A percentile compares a stretch with the other conserved stretches of the same genome.
phyloP scores from a whole-genome alignment of 306 rosid genomes.

The Prosopis cineraria region DNA sequence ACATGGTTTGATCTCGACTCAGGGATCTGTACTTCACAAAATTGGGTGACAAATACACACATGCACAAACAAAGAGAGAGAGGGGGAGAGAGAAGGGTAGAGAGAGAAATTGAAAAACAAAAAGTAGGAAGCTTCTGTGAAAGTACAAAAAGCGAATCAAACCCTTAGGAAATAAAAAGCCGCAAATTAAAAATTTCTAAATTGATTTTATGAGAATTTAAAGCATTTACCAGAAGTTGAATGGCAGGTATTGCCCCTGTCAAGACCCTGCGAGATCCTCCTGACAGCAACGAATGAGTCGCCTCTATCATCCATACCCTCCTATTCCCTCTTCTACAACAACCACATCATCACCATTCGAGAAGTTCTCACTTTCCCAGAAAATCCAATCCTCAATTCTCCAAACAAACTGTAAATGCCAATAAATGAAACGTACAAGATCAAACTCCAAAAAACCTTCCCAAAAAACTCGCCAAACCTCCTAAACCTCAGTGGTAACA shows the following conservation, averaged over 20 bases:
- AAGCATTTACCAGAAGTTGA: conserved; percentile 61
- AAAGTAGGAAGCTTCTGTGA: not conserved
- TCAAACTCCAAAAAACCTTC: not conserved
- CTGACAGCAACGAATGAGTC: conserved; percentile 81
- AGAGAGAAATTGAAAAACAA: not conserved
- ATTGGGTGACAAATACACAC: not conserved
- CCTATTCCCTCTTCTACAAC: conserved; percentile 27
- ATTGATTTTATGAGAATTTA: not conserved
- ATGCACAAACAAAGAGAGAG: not conserved
- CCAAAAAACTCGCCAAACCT: not conserved
- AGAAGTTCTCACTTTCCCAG: not conserved
- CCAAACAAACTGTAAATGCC: not conserved
- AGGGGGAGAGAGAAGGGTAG: not conserved
- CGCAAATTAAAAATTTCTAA: not conserved
- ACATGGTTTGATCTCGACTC: conserved; percentile 34
- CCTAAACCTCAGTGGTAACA: not conserved
- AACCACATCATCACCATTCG: conserved; percentile 31
- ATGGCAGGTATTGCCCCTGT: conserved; percentile 70
- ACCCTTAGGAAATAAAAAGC: not conserved
- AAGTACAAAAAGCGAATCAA: conserved; percentile 12
- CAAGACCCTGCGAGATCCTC: conserved; percentile 74
- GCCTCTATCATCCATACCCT: conserved; percentile 70
- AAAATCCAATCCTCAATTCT: conserved; percentile 19
- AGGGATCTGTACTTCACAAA: conserved; percentile 46
- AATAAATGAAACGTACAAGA: not conserved